phyloP scores from a whole-genome alignment of 1,284 basidiomycete species.

The Kwoniella shivajii region DNA sequence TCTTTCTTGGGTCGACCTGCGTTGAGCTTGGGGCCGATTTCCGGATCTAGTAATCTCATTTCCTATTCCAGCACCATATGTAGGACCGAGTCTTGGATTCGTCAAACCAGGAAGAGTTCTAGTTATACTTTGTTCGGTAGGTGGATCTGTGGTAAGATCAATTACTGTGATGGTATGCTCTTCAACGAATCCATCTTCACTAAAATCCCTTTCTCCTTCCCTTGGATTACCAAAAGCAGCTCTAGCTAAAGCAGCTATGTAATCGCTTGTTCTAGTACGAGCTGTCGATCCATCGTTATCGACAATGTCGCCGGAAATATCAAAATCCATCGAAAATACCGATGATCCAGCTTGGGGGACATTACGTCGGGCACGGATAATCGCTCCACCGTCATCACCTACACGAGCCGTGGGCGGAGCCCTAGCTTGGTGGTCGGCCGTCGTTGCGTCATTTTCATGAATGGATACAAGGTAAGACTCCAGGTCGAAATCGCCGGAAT shows the following conservation, averaged over 20 bases:
- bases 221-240: not conserved
- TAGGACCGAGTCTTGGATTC: not conserved
- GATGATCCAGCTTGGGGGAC: too few relatives aligned
- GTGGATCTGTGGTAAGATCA: constrained; percentile 8
- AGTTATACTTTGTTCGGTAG: not conserved
- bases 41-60: too few relatives aligned
- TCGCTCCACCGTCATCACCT: too few relatives aligned
- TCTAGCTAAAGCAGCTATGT: not conserved
- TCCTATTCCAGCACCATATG: not conserved
- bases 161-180: constrained; percentile 6
- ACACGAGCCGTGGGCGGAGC: too few relatives aligned
- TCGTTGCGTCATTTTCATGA: too few relatives aligned
- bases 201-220: not conserved
- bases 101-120: not conserved
- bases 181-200: not conserved
- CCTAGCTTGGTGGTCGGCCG: too few relatives aligned
- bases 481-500: not conserved
- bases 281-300: not conserved
- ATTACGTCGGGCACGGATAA: too few relatives aligned
- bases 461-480: too few relatives aligned
- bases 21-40: not conserved
- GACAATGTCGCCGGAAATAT: too few relatives aligned
- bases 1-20: constrained; percentile 2
- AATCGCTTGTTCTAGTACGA: constrained; percentile 2
- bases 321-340: too few relatives aligned